These are phyloP conservation scores for Cercospora zeina DNA, from an alignment of 2,329 filamentous ascomycete species.

Conservation along the genomic window DNA sequence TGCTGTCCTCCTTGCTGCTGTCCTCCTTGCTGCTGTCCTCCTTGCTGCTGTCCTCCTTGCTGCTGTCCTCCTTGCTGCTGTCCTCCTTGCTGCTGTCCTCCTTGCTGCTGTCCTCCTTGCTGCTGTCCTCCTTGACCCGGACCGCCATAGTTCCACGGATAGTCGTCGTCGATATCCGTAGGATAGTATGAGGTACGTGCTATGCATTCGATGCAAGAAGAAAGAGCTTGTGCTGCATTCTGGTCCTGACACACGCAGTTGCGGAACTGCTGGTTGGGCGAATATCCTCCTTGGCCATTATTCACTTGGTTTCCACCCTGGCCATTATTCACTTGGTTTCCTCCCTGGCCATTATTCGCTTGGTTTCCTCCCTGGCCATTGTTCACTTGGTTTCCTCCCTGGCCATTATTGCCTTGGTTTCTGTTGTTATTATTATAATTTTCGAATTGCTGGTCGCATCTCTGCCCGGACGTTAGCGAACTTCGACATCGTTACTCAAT, in stretches of 20 bases:
- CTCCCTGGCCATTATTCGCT: too few relatives aligned
- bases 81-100: neutral
- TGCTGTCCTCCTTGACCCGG: too few relatives aligned
- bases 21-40: neutral
- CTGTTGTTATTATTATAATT: conserved; percentile 19
- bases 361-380: too few relatives aligned
- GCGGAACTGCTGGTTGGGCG: conserved; percentile 18
- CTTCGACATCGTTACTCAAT: neutral
- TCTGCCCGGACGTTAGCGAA: conserved; percentile 9
- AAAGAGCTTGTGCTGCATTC: conserved; percentile 16
- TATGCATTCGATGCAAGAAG: conserved; percentile 19
- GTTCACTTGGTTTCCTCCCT: too few relatives aligned
- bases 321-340: too few relatives aligned
- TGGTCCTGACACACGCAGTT: conserved; percentile 20
- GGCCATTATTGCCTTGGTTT: neutral
- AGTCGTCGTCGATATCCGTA: conserved; percentile 14
- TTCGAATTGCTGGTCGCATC: conserved; percentile 21
- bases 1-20: neutral
- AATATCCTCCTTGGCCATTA: neutral
- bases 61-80: neutral
- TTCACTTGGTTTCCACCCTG: too few relatives aligned
- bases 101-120: neutral
- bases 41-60: neutral
- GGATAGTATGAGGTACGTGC: conserved; percentile 19
- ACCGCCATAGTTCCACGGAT: conserved; percentile 8